Base-by-base conservation (phyloP, 179 eudicot genomes). In the Heliamphora pulchella region DNA sequence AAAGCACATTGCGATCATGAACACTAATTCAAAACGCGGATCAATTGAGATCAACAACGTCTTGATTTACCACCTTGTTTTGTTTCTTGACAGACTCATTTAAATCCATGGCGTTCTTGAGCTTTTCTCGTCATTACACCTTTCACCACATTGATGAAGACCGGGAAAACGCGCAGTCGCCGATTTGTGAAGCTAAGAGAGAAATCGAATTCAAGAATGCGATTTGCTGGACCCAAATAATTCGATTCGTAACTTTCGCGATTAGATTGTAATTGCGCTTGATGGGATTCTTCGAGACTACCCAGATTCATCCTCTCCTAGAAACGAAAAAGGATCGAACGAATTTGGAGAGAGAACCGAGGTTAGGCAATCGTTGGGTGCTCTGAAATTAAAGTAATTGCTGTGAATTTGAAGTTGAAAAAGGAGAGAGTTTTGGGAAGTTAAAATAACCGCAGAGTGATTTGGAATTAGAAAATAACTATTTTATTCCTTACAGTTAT, bases 91-190 rank as follows among this genome's bases (percentile, higher is more conserved):
- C 0, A 89, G 86, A 2, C 68, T 82, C 15, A n/a, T 90, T 44
- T 55, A 88, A 0, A 89, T 90, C 15, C 94, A 90, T 65, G 94
- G 94, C 9, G 87, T 92, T 71, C 76, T 81, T 48, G 84, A 74
- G 1, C 84, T 92, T 1, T 87, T 90, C 80, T 80, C 84, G n/a
- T 15, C 80, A 2, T 63, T 82, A 46, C 55, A 83, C 47, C 39
- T 44, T 1, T 31, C 81, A 54, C 39, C 75, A 69, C 22, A 47
- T 22, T 2, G 59, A 53, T 57, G 54, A 76, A 53, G 68, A 65
- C 17, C 78, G 74, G 46, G 86, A 89, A 54, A 67, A 73, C 44
- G 63, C 80, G 44, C 80, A 39, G 7, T 83, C 86, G 8, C 84
- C 86, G 10, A 20, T 74, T 54, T 91, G 94, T 61, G 70, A 71